A percentile compares a stretch with the other conserved stretches of the same genome.
phyloP scores from a whole-genome alignment of 1,139 yeast species.

The Casaregolazyma lundiana region DNA sequence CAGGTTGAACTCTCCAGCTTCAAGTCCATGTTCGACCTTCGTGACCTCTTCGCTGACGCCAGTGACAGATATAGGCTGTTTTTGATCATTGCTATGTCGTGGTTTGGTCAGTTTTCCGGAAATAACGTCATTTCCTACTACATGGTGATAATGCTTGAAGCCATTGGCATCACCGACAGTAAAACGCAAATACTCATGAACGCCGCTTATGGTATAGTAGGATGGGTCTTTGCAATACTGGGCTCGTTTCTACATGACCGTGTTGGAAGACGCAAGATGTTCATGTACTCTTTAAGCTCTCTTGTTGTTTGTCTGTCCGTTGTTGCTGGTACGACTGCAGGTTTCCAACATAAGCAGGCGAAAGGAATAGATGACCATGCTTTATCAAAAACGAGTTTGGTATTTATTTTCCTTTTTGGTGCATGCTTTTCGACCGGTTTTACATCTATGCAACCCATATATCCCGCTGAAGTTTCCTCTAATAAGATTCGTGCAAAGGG shows the following conservation, averaged over 20 bases:
- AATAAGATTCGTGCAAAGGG: slow-evolving; percentile 35
- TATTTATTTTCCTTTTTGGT: slow-evolving; percentile 21
- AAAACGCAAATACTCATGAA: slow-evolving; percentile 16
- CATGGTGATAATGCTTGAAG: slow-evolving; percentile 13
- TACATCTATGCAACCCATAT: slow-evolving; percentile 24
- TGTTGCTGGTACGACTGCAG: slow-evolving; percentile 19
- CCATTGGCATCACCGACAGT: slow-evolving; percentile 13
- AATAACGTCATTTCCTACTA: slow-evolving; percentile 17
- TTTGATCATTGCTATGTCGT: slow-evolving; percentile 15
- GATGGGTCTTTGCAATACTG: slow-evolving; percentile 14
- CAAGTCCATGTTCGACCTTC: too few species aligned
- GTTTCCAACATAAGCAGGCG: slow-evolving; percentile 15
- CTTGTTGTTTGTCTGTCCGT: slow-evolving; percentile 19
- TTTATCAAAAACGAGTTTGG: slow-evolving; percentile 18
- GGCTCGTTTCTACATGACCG: slow-evolving; percentile 18
- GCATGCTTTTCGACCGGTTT: slow-evolving; percentile 18
- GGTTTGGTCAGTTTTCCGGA: slow-evolving; percentile 18
- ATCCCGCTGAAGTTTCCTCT: slow-evolving; percentile 36
- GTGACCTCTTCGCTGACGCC: too few species aligned
- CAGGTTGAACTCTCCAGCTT: too few species aligned
- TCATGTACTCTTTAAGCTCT: slow-evolving; percentile 13
- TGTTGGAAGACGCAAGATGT: slow-evolving; percentile 21
- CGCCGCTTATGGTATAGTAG: slow-evolving; percentile 13
- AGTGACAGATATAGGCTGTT: slow-evolving; percentile 25
- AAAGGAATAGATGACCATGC: slow-evolving; percentile 17